phyloP scores from a whole-genome alignment of 2,329 filamentous ascomycete genomes.

The Albophoma yamanashiensis region DNA sequence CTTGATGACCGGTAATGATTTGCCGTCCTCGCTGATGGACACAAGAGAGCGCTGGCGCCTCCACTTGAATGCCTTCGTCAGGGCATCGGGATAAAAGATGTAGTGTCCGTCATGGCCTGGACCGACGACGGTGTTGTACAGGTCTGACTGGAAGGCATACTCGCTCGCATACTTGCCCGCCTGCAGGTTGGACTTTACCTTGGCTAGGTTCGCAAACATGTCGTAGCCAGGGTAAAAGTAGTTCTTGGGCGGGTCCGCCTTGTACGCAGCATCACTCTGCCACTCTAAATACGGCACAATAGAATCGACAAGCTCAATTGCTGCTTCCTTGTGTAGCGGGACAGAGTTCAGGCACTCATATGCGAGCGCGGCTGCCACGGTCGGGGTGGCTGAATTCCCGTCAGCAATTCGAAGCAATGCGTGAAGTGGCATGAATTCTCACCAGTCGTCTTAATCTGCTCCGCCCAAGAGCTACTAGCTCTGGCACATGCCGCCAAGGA shows the following conservation, averaged over 20 bases:
- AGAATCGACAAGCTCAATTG: conserved; percentile 22
- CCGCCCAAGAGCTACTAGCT: conserved; percentile 5
- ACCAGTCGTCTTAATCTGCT: conserved; percentile 2
- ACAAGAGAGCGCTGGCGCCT: conserved; percentile 23
- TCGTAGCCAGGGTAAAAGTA: conserved; percentile 40
- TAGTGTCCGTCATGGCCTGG: conserved; percentile 56
- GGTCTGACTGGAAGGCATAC: conserved; percentile 42
- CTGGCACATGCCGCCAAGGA: conserved; percentile 5
- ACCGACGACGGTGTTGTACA: conserved; percentile 38
- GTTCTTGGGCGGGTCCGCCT: conserved; percentile 38
- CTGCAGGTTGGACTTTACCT: conserved; percentile 30
- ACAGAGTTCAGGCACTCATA: conserved; percentile 27
- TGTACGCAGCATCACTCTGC: conserved; percentile 35
- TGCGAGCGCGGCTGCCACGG: conserved; percentile 24
- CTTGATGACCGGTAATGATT: conserved; percentile 10
- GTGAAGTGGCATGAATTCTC: neutral
- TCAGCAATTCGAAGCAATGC: neutral
- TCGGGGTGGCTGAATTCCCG: conserved; percentile 12
- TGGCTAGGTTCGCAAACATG: conserved; percentile 31
- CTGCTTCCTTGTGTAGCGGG: conserved; percentile 24
- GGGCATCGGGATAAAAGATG: conserved; percentile 9
- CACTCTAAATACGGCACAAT: conserved; percentile 32
- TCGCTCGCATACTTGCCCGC: conserved; percentile 36
- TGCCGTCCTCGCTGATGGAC: conserved; percentile 22
- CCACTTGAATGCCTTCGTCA: conserved; percentile 6